Conservation (phyloP, 371 early-diverging fungal species). For the Coemansia linderi region DNA sequence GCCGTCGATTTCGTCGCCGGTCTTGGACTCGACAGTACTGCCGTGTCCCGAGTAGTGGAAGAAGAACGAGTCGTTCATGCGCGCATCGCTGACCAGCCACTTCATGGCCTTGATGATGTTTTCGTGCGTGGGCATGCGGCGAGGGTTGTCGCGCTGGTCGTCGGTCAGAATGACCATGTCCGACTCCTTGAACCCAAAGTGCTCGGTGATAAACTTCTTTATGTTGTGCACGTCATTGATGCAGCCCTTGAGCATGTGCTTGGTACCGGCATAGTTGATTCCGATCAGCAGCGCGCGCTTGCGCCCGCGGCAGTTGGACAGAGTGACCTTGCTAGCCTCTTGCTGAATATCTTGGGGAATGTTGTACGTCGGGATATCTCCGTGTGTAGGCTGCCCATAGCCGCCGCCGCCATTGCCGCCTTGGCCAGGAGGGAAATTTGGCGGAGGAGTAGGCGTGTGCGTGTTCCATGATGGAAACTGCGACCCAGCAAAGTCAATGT, state of each 20-base stretch:
- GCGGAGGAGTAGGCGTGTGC: constrained; percentile 17
- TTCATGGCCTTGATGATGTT: constrained; percentile 87
- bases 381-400: constrained; percentile 26
- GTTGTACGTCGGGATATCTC: constrained; percentile 37
- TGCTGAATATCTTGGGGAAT: constrained; percentile 46
- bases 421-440: constrained; percentile 15
- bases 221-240: constrained; percentile 91
- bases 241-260: constrained; percentile 75
- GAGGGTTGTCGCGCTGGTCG: constrained; percentile 69
- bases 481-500: constrained; percentile 50
- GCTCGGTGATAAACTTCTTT: constrained; percentile 65
- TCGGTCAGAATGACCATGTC: constrained; percentile 87
- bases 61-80: constrained; percentile 80
- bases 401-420: constrained; percentile 4
- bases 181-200: constrained; percentile 68
- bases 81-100: constrained; percentile 86
- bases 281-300: constrained; percentile 88
- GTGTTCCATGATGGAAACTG: constrained; percentile 46
- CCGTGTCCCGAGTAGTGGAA: constrained; percentile 94
- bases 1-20: constrained; percentile 87
- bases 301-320: constrained; percentile 76
- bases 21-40: constrained; percentile 64
- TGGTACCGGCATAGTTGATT: constrained; percentile 84
- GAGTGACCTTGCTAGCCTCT: constrained; percentile 56
- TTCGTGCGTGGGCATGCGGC: constrained; percentile 70